These are phyloP conservation scores for Scutellaria galericulata DNA, from an alignment of 257 asterid genomes.

Conservation along the genomic window DNA sequence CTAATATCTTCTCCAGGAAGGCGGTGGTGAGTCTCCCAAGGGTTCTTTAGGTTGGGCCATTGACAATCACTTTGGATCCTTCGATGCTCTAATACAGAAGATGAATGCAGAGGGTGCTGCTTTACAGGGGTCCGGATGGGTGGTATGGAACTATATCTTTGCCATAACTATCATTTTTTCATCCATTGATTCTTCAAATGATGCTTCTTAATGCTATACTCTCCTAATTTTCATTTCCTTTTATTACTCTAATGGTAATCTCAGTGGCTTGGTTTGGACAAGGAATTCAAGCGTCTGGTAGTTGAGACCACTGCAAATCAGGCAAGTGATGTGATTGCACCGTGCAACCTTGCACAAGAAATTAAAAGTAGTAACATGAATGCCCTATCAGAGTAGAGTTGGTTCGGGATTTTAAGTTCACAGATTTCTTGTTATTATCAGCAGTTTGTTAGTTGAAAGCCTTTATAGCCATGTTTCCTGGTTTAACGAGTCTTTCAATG, in stretches of 20 bases:
- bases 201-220: constrained; percentile 14
- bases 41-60: constrained; percentile 65
- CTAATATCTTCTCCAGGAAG: constrained; percentile 53
- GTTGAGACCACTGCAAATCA: constrained; percentile 80
- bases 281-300: constrained; percentile 72
- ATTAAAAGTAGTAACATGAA: background rate
- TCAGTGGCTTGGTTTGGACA: constrained; percentile 88
- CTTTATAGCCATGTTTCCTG: background rate
- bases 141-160: constrained; percentile 54
- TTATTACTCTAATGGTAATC: constrained; percentile 18
- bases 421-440: background rate
- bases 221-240: constrained; percentile 20
- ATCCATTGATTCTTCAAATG: background rate
- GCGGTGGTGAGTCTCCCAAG: constrained; percentile 86
- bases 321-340: constrained; percentile 43
- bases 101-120: constrained; percentile 92
- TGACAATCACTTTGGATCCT: constrained; percentile 67
- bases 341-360: constrained; percentile 14
- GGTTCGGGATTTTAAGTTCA: background rate
- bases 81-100: constrained; percentile 70
- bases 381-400: background rate
- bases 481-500: constrained; percentile 12
- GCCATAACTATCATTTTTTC: background rate
- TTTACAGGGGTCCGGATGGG: constrained; percentile 95
- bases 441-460: background rate